Evolutionary conservation across 306 rosid species (phyloP), one percentile per base, ranked within the genome.

Genomic region (Dalbergia oliveri): DNA sequence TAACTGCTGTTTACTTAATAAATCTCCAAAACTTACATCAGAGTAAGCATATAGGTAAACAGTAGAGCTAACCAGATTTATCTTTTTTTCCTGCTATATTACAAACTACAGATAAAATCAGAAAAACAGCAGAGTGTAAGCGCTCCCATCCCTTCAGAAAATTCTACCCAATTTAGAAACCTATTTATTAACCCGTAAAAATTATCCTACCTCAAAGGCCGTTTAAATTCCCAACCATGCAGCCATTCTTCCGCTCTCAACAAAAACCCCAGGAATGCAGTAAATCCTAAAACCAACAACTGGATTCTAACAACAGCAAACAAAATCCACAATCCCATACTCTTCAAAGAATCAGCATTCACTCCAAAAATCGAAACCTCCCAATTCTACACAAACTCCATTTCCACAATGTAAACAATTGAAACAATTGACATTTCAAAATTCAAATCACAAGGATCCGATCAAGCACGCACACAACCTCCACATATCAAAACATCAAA

Each of bases 401-500:
- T 6, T 9, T 43, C 3, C 54, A 49, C n/a, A 11, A 11, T 49
- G 15, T 8, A 58, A 58, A 74, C 43, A 41, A 59, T 41, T 59
- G 15, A 76, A 77, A 34, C 57, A 5, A 56, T 37, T 37, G 6
- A 37, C 41, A 37, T 37, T 6, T 11, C 19, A 15, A 34, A 78
- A 21, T 67, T 44, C 49, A 54, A 54, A 2, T 54, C 11, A 72
- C 41, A 66, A 44, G 60, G 84, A 78, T 86, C 86, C 18, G 54
- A 47, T 67, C 76, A 34, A 33, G 72, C 34, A 64, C 34, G 59
- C 39, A 23, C 57, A 54, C n/a, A 58, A 66, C 21, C 35, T 14
- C 44, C 33, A 31, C 6, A 45, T 5, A 50, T 2, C 73, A 63
- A 15, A 69, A 62, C 23, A 65, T 47, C 41, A 14, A 11, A 64